These are phyloP conservation scores for Eudorina sp. DNA, from an alignment of 139 green algal species.

Conservation along the genomic window DNA sequence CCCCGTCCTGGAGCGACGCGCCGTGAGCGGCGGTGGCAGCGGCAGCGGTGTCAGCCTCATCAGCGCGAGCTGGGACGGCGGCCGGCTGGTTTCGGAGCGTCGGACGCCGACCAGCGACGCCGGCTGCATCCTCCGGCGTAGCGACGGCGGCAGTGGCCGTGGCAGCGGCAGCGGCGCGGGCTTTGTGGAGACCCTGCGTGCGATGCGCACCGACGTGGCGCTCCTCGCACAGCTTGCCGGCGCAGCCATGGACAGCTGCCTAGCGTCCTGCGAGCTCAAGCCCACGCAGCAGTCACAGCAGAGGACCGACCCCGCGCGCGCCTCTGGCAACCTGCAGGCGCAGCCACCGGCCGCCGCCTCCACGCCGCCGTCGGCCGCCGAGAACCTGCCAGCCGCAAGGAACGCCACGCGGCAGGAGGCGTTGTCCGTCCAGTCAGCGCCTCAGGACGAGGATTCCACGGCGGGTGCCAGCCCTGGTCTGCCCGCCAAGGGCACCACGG, in stretches of 20 bases:
- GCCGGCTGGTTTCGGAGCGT: background rate
- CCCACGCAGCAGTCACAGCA: background rate
- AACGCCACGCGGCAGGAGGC: too few species aligned
- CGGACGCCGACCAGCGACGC: background rate
- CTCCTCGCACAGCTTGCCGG: background rate
- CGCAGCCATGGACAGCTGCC: slow-evolving; percentile 2
- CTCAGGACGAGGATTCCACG: too few species aligned
- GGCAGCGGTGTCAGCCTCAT: background rate
- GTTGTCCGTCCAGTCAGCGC: too few species aligned
- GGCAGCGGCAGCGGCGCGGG: background rate
- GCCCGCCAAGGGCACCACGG: too few species aligned
- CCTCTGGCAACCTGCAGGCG: too few species aligned
- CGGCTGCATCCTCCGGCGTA: background rate
- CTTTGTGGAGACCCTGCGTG: background rate
- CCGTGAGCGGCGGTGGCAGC: background rate
- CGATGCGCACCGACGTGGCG: background rate
- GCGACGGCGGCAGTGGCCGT: background rate
- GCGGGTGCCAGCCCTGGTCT: too few species aligned
- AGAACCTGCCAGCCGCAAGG: too few species aligned
- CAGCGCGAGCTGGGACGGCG: background rate
- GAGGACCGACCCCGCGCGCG: background rate
- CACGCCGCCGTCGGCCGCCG: too few species aligned
- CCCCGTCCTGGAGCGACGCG: background rate
- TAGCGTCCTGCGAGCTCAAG: background rate
- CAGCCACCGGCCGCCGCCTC: too few species aligned